Percentiles rank a stretch among this genome's conserved stretches.
Conservation (phyloP, 2,329 filamentous ascomycete genomes). For the Trichoderma arundinaceum region DNA sequence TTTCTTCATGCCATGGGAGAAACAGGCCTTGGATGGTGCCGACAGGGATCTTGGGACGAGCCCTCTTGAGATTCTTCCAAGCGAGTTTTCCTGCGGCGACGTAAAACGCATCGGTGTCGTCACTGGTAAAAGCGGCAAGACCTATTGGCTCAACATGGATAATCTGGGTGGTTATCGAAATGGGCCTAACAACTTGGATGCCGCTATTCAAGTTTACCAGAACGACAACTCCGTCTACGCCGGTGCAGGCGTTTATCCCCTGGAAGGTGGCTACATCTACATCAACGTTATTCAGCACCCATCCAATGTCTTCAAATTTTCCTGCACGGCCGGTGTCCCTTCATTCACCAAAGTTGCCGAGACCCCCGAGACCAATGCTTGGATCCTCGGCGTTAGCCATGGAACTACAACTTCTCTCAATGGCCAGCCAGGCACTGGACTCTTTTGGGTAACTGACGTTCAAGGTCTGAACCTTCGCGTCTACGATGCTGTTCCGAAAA, state of each 20-base stretch:
- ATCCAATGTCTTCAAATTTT: conserved; percentile 64
- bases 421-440: conserved; percentile 58
- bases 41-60: conserved; percentile 58
- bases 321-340: conserved; percentile 56
- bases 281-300: conserved; percentile 59
- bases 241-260: conserved; percentile 54
- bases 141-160: conserved; percentile 52
- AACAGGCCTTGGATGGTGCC: conserved; percentile 55
- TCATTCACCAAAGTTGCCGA: conserved; percentile 60
- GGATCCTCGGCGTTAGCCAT: conserved; percentile 61
- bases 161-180: conserved; percentile 50
- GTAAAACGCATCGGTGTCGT: conserved; percentile 55
- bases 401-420: conserved; percentile 62
- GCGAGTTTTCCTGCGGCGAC: conserved; percentile 51
- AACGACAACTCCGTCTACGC: conserved; percentile 54
- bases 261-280: conserved; percentile 57
- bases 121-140: conserved; percentile 58
- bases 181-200: conserved; percentile 46
- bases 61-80: conserved; percentile 51
- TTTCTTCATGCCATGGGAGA: conserved; percentile 62
- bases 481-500: conserved; percentile 57
- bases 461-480: conserved; percentile 58
- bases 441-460: conserved; percentile 63
- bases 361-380: conserved; percentile 56
- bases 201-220: conserved; percentile 53